Conservation (phyloP, 73 alveolate species). For the Tetrahymena thermophila region DNA sequence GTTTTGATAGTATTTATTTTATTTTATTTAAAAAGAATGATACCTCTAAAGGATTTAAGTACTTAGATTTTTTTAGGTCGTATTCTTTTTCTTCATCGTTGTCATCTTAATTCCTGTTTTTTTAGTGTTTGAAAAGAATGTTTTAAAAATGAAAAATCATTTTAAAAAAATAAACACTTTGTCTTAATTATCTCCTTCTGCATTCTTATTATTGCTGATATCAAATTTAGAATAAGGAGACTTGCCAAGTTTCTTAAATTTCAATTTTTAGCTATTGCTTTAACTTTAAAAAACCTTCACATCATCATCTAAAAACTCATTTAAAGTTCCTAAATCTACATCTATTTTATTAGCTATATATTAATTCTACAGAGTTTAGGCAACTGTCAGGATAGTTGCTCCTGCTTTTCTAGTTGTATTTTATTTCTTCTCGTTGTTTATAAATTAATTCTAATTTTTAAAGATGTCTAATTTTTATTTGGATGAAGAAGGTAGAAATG, state of each 20-base stretch:
- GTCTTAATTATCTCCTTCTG: background rate
- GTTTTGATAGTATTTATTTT: background rate
- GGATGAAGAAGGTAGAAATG: background rate
- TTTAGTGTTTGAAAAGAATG: background rate
- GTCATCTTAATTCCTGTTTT: background rate
- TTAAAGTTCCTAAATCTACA: background rate
- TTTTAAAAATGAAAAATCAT: background rate
- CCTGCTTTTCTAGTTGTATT: background rate
- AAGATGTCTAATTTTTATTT: background rate
- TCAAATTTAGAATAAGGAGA: background rate
- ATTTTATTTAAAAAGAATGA: background rate
- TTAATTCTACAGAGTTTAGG: background rate
- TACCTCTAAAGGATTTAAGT: background rate
- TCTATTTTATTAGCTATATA: background rate
- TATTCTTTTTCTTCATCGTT: background rate
- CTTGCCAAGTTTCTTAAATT: background rate
- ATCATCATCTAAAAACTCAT: background rate
- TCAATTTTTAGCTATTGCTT: background rate
- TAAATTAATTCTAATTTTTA: background rate
- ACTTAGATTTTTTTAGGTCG: background rate
- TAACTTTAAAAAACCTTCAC: background rate
- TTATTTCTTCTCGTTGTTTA: background rate
- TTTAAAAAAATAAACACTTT: background rate
- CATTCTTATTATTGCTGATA: background rate
- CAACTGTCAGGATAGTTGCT: background rate